These are phyloP conservation scores for Tricharina praecox DNA, from an alignment of 495 filamentous ascomycete genomes.

Conservation along the genomic window DNA sequence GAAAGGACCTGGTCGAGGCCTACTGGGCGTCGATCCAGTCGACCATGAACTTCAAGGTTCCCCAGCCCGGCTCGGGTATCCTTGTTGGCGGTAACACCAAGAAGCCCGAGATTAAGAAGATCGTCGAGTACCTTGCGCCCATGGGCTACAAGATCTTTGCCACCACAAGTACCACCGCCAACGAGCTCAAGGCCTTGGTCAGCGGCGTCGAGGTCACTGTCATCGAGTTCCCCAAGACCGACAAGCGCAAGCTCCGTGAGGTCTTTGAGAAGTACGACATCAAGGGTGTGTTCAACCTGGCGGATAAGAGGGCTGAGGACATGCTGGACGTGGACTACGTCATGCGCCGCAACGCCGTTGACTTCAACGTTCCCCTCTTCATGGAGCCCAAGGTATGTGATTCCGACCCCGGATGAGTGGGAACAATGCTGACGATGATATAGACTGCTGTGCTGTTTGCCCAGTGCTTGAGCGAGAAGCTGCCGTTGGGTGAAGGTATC, in stretches of 20 bases:
- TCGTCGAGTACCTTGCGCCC: conserved; percentile 71
- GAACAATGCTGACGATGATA: conserved; percentile 13
- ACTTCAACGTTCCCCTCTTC: conserved; percentile 93
- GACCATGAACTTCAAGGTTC: conserved; percentile 97
- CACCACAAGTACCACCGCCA: conserved; percentile 61
- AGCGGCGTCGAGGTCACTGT: conserved; percentile 63
- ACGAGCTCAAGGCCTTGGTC: conserved; percentile 53
- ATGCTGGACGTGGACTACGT: conserved; percentile 89
- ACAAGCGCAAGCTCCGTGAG: conserved; percentile 85
- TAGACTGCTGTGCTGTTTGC: conserved; percentile 93
- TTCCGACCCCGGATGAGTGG: not conserved
- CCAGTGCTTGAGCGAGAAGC: conserved; percentile 86
- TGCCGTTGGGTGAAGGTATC: conserved; percentile 65
- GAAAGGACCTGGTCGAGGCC: conserved; percentile 83
- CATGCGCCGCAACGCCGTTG: conserved; percentile 94
- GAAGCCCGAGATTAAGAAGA: conserved; percentile 46
- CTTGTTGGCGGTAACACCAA: conserved; percentile 73
- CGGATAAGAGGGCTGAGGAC: conserved; percentile 64
- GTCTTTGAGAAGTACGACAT: conserved; percentile 97
- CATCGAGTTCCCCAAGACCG: conserved; percentile 91
- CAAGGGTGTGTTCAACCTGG: conserved; percentile 88
- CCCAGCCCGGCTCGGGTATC: conserved; percentile 81
- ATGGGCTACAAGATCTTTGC: conserved; percentile 90
- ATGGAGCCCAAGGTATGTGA: conserved; percentile 92
- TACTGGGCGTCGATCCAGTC: conserved; percentile 95